These are phyloP conservation scores for Candida tallmaniae DNA, from an alignment of 805 yeast species.

Conservation along the genomic window DNA sequence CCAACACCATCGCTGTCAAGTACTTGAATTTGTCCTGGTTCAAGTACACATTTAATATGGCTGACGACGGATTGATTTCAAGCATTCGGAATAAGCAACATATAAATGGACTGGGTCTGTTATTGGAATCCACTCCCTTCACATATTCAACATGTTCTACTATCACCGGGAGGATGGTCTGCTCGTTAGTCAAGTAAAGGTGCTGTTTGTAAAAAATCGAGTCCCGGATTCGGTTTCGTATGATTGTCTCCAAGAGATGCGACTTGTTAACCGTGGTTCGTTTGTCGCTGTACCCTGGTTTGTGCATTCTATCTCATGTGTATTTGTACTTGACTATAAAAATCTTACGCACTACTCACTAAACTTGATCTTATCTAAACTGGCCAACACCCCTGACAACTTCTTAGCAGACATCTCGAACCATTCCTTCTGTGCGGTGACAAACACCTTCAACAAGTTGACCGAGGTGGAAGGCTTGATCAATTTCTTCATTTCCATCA, in stretches of 20 bases:
- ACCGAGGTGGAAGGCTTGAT: constrained; percentile 65
- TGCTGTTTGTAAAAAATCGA: constrained; percentile 41
- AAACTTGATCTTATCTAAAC: constrained; percentile 31
- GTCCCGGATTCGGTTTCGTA: constrained; percentile 39
- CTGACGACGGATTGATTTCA: constrained; percentile 66
- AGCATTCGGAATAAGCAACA: constrained; percentile 72
- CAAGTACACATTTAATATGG: constrained; percentile 51
- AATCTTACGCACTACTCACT: constrained; percentile 15
- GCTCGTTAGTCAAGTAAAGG: constrained; percentile 37
- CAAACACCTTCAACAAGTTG: constrained; percentile 59
- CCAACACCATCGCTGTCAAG: constrained; percentile 60
- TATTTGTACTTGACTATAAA: no score
- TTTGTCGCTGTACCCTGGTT: constrained; percentile 22
- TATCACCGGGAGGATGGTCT: constrained; percentile 32
- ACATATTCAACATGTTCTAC: constrained; percentile 37
- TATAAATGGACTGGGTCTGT: constrained; percentile 67
- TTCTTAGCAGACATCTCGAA: constrained; percentile 32
- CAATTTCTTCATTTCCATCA: constrained; percentile 69
- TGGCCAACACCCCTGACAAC: constrained; percentile 24
- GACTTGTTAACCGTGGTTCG: constrained; percentile 25
- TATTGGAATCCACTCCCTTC: constrained; percentile 55
- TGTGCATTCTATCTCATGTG: constrained; percentile 6
- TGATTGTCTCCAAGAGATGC: constrained; percentile 36
- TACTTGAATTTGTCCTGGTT: constrained; percentile 68
- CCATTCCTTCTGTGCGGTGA: constrained; percentile 63